Evolutionary conservation across 2,329 filamentous ascomycete species (phyloP).

Genomic region (Pyrenochaeta sp.): DNA sequence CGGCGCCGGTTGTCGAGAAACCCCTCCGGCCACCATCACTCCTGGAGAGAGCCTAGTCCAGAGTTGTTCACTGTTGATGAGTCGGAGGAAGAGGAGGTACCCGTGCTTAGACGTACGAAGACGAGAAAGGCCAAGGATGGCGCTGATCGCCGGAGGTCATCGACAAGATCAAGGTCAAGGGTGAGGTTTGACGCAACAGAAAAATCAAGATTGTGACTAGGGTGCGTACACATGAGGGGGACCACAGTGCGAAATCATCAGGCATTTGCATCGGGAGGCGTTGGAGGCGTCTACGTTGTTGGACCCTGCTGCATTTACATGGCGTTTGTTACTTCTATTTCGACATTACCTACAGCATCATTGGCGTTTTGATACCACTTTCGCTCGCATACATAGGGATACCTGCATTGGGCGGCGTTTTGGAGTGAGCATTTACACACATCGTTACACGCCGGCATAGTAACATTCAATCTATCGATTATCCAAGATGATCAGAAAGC

Average conservation of each 20-base stretch:
- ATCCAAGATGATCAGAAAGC: constrained; percentile 7
- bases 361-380: constrained; percentile 24
- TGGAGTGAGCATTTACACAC: constrained; percentile 37
- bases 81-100: constrained; percentile 47
- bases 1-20: constrained; percentile 46
- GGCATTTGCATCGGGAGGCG: constrained; percentile 40
- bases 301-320: constrained; percentile 29
- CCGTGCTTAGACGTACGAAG: constrained; percentile 35
- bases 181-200: constrained; percentile 36
- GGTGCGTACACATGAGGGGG: constrained; percentile 7
- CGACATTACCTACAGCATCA: constrained; percentile 22
- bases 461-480: constrained; percentile 8
- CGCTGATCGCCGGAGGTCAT: constrained; percentile 45
- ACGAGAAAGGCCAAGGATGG: constrained; percentile 46
- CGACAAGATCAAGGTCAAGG: constrained; percentile 37
- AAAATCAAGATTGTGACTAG: constrained; percentile 39
- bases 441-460: constrained; percentile 11
- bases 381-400: constrained; percentile 13
- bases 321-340: constrained; percentile 25
- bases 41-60: constrained; percentile 52
- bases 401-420: constrained; percentile 39
- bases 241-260: neutral
- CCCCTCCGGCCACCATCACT: constrained; percentile 51
- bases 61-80: constrained; percentile 55
- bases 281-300: constrained; percentile 24